Percentiles rank a stretch among this genome's conserved stretches.
These are phyloP conservation scores for Ophiostoma angusticollis DNA, from an alignment of 2,329 filamentous ascomycete genomes.

Conservation along the genomic window DNA sequence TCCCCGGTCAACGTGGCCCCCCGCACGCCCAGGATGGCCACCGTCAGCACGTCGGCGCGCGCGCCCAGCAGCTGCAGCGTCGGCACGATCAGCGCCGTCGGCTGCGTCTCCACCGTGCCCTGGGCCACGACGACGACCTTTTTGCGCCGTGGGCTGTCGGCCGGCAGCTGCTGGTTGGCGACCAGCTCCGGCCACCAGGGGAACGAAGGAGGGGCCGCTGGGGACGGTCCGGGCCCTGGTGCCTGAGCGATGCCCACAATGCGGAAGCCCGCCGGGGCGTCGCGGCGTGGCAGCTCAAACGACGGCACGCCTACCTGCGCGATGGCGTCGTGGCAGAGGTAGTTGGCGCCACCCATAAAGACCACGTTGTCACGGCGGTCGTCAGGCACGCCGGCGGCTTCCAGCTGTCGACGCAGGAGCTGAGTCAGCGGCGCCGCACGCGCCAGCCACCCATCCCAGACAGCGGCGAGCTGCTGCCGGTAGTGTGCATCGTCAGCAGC, in stretches of 20 bases:
- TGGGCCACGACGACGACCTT: constrained; percentile 27
- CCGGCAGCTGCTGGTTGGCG: constrained; percentile 12
- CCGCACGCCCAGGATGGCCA: constrained; percentile 25
- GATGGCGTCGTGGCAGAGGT: constrained; percentile 22
- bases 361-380: constrained; percentile 6
- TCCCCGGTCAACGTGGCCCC: constrained; percentile 13
- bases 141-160: constrained; percentile 14
- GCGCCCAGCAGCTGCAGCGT: constrained; percentile 22
- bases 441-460: constrained; percentile 22
- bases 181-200: constrained; percentile 25
- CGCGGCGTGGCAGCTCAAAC: constrained; percentile 26
- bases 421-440: constrained; percentile 16
- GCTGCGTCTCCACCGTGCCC: constrained; percentile 27
- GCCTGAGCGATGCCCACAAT: constrained; percentile 24
- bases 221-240: too few relatives aligned
- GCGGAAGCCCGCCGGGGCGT: constrained; percentile 23
- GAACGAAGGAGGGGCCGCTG: background rate
- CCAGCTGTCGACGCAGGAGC: constrained; percentile 19
- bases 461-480: constrained; percentile 14
- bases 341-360: constrained; percentile 24
- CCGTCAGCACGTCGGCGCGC: constrained; percentile 19
- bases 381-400: constrained; percentile 18
- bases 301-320: constrained; percentile 25
- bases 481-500: too few relatives aligned
- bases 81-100: constrained; percentile 25